Conservation (phyloP, 306 rosid species). For the Pachyrhizus erosus region DNA sequence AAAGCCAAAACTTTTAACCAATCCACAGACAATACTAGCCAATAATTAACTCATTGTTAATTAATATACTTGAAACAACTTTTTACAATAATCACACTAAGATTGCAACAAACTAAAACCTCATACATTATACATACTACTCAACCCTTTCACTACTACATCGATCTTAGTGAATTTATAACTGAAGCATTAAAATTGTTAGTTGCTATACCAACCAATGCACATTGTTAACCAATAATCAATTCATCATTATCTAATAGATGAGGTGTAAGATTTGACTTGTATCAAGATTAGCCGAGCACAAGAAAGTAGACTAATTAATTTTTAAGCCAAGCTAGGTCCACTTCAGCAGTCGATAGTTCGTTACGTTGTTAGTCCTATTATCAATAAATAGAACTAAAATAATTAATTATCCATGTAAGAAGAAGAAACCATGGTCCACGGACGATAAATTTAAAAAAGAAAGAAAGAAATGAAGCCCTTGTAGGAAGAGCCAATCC, state of each 20-base stretch:
- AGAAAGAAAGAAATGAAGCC: background rate
- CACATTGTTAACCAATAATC: background rate
- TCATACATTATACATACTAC: no score
- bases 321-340: background rate
- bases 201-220: background rate
- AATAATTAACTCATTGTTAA: background rate
- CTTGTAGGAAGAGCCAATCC: background rate
- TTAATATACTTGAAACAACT: background rate
- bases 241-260: background rate
- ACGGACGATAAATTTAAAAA: background rate
- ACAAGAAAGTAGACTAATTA: background rate
- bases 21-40: background rate
- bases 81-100: no score
- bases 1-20: background rate
- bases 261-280: background rate
- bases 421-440: background rate
- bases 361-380: background rate
- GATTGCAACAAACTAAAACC: no score
- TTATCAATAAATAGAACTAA: background rate
- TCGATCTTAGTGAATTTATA: background rate
- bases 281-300: background rate
- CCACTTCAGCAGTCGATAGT: background rate
- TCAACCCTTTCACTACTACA: no score
- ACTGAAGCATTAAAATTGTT: background rate
- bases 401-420: background rate